These are phyloP conservation scores for Haberlea rhodopensis DNA, from an alignment of 257 asterid species.

Conservation along the genomic window DNA sequence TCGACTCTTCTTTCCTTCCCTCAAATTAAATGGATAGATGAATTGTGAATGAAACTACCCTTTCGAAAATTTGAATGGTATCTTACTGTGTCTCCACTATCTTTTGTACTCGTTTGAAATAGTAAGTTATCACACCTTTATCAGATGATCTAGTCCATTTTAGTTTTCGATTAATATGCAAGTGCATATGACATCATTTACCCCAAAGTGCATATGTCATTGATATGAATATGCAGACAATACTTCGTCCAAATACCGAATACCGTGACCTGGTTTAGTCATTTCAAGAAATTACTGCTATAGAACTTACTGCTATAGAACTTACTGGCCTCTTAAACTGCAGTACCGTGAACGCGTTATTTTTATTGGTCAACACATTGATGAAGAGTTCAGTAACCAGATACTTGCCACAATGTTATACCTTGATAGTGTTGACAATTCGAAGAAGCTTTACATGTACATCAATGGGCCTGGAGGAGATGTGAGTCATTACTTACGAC, in stretches of 20 bases:
- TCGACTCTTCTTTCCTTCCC: constrained; percentile 18
- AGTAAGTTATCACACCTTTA: neutral
- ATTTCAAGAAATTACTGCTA: neutral
- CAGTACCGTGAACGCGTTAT: constrained; percentile 95
- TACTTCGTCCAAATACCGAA: neutral
- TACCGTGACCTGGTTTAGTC: neutral
- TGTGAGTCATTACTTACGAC: constrained; percentile 48
- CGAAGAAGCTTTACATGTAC: constrained; percentile 63
- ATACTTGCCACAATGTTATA: constrained; percentile 87
- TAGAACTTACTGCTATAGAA: too few relatives aligned
- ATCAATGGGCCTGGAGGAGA: constrained; percentile 97
- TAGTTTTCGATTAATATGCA: neutral
- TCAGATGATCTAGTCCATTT: constrained; percentile 10
- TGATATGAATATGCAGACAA: constrained; percentile 1
- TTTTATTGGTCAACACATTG: constrained; percentile 74
- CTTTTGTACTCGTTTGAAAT: neutral
- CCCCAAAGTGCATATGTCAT: too few relatives aligned
- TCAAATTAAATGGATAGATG: neutral
- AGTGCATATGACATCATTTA: too few relatives aligned
- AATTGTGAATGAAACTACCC: neutral
- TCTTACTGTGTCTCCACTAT: neutral
- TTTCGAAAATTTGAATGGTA: constrained; percentile 1
- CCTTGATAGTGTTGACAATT: constrained; percentile 78
- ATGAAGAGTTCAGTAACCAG: constrained; percentile 86
- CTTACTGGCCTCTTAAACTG: constrained; percentile 28